Percentiles rank a stretch among this genome's conserved stretches.
Evolutionary conservation across 2,329 filamentous ascomycete species (phyloP).

Genomic region (Epichloe sp.): DNA sequence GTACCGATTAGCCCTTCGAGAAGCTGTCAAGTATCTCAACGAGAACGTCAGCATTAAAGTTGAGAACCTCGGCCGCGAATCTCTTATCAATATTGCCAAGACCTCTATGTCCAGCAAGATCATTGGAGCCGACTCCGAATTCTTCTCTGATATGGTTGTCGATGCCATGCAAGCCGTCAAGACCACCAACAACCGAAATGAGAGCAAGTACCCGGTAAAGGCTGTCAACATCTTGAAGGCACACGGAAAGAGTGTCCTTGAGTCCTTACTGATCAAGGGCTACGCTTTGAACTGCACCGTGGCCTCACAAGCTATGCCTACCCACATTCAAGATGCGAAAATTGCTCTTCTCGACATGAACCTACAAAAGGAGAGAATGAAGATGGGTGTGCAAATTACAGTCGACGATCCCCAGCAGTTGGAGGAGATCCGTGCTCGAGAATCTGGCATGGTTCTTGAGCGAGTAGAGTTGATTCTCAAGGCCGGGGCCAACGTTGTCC

Average conservation of each 20-base stretch:
- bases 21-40: constrained; percentile 97
- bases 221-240: constrained; percentile 98
- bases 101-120: constrained; percentile 99
- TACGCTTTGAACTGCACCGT: constrained; percentile 98
- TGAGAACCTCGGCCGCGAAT: constrained; percentile 79
- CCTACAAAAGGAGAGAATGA: constrained; percentile 97
- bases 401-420: constrained; percentile 95
- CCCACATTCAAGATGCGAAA: constrained; percentile 81
- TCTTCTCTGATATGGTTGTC: constrained; percentile 95
- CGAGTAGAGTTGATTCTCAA: constrained; percentile 96
- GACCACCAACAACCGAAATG: constrained; percentile 77
- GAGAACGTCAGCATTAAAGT: constrained; percentile 97
- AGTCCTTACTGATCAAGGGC: constrained; percentile 86
- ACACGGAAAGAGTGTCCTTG: constrained; percentile 80
- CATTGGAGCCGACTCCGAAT: constrained; percentile 88
- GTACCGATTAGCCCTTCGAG: constrained; percentile 86
- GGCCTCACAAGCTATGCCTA: constrained; percentile 95
- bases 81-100: constrained; percentile 87
- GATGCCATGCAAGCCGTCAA: constrained; percentile 94
- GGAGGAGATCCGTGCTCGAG: constrained; percentile 89
- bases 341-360: constrained; percentile 98
- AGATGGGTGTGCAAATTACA: constrained; percentile 95
- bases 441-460: constrained; percentile 86
- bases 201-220: constrained; percentile 96
- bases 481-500: constrained; percentile 85